A percentile compares a stretch with the other conserved stretches of the same genome.
Evolutionary conservation across 768 basidiomycete genomes (phyloP).

Genomic region (Mycena floridula): DNA sequence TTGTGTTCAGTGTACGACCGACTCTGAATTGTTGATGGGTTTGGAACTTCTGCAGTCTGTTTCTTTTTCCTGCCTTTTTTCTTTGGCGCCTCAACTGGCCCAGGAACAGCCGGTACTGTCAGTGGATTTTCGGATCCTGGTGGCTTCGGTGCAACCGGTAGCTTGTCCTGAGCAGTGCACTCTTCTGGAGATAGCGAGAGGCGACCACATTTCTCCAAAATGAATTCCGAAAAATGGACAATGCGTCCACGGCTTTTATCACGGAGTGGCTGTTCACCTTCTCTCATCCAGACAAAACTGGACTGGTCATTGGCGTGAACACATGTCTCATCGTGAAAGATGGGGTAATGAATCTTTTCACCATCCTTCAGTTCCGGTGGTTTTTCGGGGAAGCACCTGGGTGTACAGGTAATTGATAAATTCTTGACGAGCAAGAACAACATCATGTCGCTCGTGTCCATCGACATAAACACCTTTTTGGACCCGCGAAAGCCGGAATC

Average conservation of each 20-base stretch:
- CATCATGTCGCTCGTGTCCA: conserved; percentile 15
- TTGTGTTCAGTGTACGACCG: too few species aligned
- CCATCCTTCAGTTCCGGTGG: conserved; percentile 9
- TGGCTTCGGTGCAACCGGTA: too few species aligned
- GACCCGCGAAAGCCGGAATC: conserved; percentile 4
- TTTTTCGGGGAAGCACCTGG: not conserved
- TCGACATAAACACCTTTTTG: conserved; percentile 16
- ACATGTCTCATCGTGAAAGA: conserved; percentile 18
- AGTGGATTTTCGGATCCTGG: too few species aligned
- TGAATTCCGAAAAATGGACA: conserved; percentile 15
- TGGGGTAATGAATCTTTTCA: conserved; percentile 9
- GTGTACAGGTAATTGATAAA: too few species aligned
- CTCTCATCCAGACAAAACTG: conserved; percentile 10
- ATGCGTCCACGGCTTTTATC: conserved; percentile 13
- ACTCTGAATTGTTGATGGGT: too few species aligned
- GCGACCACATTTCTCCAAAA: conserved; percentile 11
- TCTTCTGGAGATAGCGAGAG: conserved; percentile 9
- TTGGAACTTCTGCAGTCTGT: too few species aligned
- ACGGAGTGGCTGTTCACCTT: conserved; percentile 13
- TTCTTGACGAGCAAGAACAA: conserved; percentile 11
- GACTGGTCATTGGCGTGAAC: conserved; percentile 16
- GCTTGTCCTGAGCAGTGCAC: conserved; percentile 4
- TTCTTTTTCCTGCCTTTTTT: too few species aligned
- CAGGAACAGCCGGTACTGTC: too few species aligned
- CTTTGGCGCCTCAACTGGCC: too few species aligned